These are phyloP conservation scores for Coffea eugenioides DNA, from an alignment of 257 asterid species.

Conservation along the genomic window DNA sequence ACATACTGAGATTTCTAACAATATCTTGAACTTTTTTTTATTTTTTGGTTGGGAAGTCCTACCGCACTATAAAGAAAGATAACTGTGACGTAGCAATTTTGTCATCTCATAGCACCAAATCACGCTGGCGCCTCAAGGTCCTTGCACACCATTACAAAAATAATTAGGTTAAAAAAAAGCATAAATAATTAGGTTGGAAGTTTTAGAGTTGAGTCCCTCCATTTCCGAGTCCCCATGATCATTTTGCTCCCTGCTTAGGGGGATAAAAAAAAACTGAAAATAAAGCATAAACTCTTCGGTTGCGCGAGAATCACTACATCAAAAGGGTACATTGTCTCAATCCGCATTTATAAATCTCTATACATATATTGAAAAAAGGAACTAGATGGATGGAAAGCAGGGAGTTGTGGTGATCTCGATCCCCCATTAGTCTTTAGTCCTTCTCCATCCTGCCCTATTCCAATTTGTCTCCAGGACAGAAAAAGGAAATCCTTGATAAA, in stretches of 20 bases:
- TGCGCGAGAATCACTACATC: background rate
- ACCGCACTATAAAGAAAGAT: no score
- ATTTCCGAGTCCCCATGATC: background rate
- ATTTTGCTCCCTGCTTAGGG: no score
- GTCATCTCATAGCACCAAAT: no score
- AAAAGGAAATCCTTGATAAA: background rate
- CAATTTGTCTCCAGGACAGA: background rate
- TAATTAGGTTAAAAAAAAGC: no score
- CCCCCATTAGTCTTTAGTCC: background rate
- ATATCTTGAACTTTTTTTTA: no score
- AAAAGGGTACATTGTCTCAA: background rate
- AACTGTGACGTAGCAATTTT: no score
- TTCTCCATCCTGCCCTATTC: background rate
- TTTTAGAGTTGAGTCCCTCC: no score
- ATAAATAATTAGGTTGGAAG: no score
- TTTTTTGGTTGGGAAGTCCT: no score
- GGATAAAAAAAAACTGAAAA: background rate
- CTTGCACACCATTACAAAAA: no score
- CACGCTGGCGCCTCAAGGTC: no score
- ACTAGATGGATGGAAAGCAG: background rate
- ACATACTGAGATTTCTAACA: no score
- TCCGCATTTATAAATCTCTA: conserved; percentile 12
- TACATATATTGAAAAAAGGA: conserved; percentile 11
- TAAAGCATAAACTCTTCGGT: background rate
- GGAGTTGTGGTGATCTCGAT: background rate